A percentile compares a stretch with the other conserved stretches of the same genome.
These are phyloP conservation scores for Vitis hybrid DNA, from an alignment of 177 flowering plant genomes.

Conservation along the genomic window DNA sequence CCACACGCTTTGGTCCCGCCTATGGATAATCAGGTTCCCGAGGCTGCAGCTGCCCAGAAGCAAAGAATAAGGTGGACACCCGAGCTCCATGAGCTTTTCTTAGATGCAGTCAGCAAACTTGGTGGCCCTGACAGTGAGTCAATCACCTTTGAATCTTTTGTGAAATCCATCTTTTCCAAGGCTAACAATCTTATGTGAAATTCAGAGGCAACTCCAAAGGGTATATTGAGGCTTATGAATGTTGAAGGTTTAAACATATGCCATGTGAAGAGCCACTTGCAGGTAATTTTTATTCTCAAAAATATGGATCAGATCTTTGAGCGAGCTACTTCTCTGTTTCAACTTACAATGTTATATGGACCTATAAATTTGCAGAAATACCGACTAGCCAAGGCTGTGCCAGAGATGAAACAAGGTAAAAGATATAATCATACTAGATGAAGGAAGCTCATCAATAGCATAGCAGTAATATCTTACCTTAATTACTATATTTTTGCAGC, in stretches of 20 bases:
- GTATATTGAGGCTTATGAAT: slow-evolving; percentile 9
- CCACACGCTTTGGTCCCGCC: no score
- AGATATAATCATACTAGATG: no score
- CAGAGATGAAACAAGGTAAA: slow-evolving; percentile 10
- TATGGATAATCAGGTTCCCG: no score
- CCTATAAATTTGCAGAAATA: slow-evolving; percentile 10
- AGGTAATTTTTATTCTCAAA: background rate
- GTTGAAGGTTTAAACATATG: slow-evolving; percentile 11
- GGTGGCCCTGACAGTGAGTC: slow-evolving; percentile 12
- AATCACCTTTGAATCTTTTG: no score
- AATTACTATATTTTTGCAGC: no score
- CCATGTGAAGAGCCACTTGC: slow-evolving; percentile 17
- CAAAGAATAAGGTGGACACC: slow-evolving; percentile 17
- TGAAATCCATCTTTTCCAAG: no score
- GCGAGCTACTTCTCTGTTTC: no score
- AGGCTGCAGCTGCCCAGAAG: slow-evolving; percentile 1
- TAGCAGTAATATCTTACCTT: no score
- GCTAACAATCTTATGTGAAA: background rate
- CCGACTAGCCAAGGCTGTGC: slow-evolving; percentile 5
- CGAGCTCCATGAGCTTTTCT: slow-evolving; percentile 11
- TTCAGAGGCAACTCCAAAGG: slow-evolving; percentile 13
- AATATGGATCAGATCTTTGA: no score
- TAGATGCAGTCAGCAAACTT: slow-evolving; percentile 4
- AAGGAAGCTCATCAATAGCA: no score
- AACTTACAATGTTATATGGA: no score